Evolutionary conservation across 2,329 filamentous ascomycete species (phyloP).

Genomic region (Clarireedia paspali): DNA sequence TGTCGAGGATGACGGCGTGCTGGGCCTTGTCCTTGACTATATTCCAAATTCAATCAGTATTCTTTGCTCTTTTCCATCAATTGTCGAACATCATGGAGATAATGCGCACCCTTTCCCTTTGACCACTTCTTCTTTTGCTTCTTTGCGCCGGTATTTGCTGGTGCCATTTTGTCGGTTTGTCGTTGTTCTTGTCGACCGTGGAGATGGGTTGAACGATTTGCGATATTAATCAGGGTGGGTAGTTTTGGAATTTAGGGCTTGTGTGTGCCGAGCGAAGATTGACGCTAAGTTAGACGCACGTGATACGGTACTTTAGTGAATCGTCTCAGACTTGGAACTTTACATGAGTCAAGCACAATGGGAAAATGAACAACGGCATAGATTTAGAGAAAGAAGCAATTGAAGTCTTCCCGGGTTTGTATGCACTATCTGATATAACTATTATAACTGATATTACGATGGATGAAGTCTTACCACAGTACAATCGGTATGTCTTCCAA

Average conservation of each 20-base stretch:
- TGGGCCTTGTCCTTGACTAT: conserved; percentile 99
- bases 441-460: no score
- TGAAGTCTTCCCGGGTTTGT: no score
- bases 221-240: conserved; percentile 7
- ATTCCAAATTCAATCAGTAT: conserved; percentile 13
- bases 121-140: conserved; percentile 70
- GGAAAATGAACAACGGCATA: no score
- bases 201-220: neutral
- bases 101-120: conserved; percentile 48
- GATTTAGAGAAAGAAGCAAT: no score
- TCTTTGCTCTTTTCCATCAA: neutral
- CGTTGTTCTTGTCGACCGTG: conserved; percentile 9
- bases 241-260: conserved; percentile 10
- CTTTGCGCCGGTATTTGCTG: conserved; percentile 60
- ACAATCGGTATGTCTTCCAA: no score
- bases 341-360: no score
- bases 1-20: conserved; percentile 98
- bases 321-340: neutral
- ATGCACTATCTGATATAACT: no score
- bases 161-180: conserved; percentile 30
- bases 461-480: no score
- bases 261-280: conserved; percentile 8
- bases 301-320: neutral
- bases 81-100: neutral
- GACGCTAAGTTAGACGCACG: neutral